These are phyloP conservation scores for Rhodotorula sp. DNA, from an alignment of 1,284 basidiomycete species.

Conservation along the genomic window DNA sequence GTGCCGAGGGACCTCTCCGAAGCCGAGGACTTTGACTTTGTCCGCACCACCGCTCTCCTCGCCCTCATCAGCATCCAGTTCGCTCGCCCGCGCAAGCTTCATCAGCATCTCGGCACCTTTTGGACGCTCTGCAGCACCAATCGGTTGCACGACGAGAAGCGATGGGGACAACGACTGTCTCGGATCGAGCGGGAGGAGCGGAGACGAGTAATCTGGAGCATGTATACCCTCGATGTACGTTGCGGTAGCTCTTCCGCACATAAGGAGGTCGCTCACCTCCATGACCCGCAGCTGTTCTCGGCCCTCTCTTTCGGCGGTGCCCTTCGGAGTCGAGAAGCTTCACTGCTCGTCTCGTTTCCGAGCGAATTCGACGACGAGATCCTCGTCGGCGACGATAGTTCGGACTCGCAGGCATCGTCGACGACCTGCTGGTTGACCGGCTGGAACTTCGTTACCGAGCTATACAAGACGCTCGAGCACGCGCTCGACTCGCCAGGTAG, in stretches of 20 bases:
- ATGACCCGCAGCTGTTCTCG: background rate
- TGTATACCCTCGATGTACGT: slow-evolving; percentile 2
- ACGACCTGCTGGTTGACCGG: background rate
- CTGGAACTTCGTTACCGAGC: slow-evolving; percentile 7
- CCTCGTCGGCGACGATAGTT: background rate
- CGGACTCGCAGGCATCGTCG: background rate
- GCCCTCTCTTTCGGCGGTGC: background rate
- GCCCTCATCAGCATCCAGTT: slow-evolving; percentile 4
- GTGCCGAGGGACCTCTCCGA: background rate
- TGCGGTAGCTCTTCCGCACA: too few relatives aligned
- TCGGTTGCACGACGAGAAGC: slow-evolving; percentile 6
- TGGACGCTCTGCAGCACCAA: slow-evolving; percentile 1
- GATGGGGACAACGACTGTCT: background rate
- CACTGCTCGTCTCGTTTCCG: background rate
- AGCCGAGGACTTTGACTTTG: background rate
- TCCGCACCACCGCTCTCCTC: slow-evolving; percentile 5
- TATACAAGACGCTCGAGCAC: slow-evolving; percentile 5
- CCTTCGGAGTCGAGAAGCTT: background rate
- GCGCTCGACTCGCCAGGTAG: background rate
- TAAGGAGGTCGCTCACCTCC: too few relatives aligned
- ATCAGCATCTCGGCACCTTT: slow-evolving; percentile 1
- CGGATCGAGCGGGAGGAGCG: background rate
- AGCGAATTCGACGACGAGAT: background rate
- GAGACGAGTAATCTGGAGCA: slow-evolving; percentile 3
- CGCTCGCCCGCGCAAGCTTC: slow-evolving; percentile 1